phyloP scores from a whole-genome alignment of 2,329 filamentous ascomycete species.

The Fusarium chlamydosporum region DNA sequence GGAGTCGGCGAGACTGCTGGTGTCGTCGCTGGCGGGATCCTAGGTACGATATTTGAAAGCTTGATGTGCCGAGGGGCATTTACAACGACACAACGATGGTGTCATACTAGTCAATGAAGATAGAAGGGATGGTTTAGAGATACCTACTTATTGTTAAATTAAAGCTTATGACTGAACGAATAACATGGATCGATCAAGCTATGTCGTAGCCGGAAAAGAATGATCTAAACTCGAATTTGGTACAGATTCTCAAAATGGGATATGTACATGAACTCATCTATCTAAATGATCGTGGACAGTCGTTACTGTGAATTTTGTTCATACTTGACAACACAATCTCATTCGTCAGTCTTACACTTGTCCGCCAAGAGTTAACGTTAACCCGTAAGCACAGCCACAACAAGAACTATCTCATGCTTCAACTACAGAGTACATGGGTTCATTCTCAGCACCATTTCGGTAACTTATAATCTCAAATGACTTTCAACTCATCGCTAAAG shows the following conservation, averaged over 20 bases:
- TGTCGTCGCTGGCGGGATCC: slow-evolving; percentile 46
- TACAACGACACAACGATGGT: slow-evolving; percentile 48
- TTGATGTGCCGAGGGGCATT: slow-evolving; percentile 41
- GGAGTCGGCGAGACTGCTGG: slow-evolving; percentile 52
- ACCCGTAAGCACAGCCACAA: slow-evolving; percentile 44
- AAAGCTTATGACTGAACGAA: slow-evolving; percentile 10
- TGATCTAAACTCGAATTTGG: neutral
- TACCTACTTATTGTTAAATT: neutral
- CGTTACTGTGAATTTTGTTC: no score
- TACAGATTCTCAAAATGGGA: neutral
- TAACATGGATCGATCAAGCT: neutral
- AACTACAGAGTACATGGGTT: neutral
- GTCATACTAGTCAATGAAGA: slow-evolving; percentile 42
- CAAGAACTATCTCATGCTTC: neutral
- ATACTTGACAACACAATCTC: neutral
- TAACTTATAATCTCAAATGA: neutral
- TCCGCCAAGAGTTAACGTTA: slow-evolving; percentile 5
- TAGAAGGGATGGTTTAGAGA: neutral
- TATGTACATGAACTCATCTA: neutral
- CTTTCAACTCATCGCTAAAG: neutral
- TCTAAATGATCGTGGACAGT: no score
- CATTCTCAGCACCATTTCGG: neutral
- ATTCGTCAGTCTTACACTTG: slow-evolving; percentile 19
- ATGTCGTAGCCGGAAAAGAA: neutral
- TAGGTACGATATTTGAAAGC: slow-evolving; percentile 48